Evolutionary conservation across 495 filamentous ascomycete species (phyloP), one percentile per base, ranked within the genome.

Genomic region (Aspergillus hancockii): DNA sequence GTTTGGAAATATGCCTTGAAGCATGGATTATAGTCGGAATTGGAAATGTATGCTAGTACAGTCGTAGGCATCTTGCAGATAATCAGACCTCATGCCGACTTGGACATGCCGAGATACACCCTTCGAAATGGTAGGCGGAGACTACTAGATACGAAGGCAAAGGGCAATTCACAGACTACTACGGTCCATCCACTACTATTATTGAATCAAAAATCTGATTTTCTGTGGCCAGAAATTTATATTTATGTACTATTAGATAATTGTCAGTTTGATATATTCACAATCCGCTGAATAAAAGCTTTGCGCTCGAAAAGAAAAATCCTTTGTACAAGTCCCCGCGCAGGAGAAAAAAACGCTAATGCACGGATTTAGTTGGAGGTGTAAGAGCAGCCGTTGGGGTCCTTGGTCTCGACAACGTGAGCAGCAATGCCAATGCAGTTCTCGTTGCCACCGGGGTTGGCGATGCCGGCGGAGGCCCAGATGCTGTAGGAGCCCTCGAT

Each of bases 331-430:
- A 45, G 41, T 36, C 34, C 6, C 7, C 9, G 41, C 19, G 7
- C 43, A 18, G 8, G 3, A 23, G 6, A 47, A 22, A 3, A n/a
- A 21, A 47, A 47, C 8, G 43, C 19, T 22, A 22, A 47, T 23
- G 13, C 43, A 47, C 38, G 19, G 5, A 10, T 23, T 47, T 47
- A 47, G 43, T 12, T 85, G 3, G 85, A 12, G 7, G 91, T 74
- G 86, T 87, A 54, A 80, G 82, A 14, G 87, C 90, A 52, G 83
- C 81, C 55, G 51, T 64, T 68, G 31, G 76, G 67, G 19, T 64
- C 62, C 16, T 53, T 47, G 38, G 52, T 67, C 61, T 68, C 62
- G 32, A 70, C 58, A 6, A 77, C 70, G 19, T 70, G 73, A 30
- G 69, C 72, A 7, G 61, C 63, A 57, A 82, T 70, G 23, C 75